Conservation (phyloP, 495 filamentous ascomycete species). For the Lepraria neglecta region DNA sequence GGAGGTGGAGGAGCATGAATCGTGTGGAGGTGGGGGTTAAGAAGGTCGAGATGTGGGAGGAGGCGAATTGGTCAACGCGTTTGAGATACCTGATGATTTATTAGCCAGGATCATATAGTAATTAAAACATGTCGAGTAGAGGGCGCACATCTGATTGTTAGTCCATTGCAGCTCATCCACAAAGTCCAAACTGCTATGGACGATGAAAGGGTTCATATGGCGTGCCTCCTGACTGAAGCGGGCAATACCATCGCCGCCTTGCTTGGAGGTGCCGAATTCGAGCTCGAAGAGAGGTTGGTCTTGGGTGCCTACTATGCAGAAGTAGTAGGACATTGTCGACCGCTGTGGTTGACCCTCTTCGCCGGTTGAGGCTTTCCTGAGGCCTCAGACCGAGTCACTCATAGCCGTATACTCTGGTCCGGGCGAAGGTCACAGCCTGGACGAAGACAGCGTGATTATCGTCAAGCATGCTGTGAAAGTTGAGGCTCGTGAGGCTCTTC, state of each 20-base stretch:
- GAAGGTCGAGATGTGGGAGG: conserved; percentile 85
- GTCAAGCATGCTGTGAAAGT: no score
- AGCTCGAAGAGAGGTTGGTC: conserved; percentile 94
- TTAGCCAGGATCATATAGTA: conserved; percentile 4
- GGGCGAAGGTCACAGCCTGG: background rate
- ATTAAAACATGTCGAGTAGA: background rate
- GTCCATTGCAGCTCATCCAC: conserved; percentile 94
- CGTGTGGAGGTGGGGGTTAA: conserved; percentile 64
- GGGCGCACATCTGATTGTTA: conserved; percentile 62
- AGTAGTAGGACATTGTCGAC: conserved; percentile 82
- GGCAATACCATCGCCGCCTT: conserved; percentile 83
- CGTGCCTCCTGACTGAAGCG: conserved; percentile 79
- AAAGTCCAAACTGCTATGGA: conserved; percentile 86
- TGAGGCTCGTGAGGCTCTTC: no score
- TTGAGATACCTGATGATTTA: conserved; percentile 75
- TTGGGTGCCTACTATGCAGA: conserved; percentile 85
- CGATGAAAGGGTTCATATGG: conserved; percentile 95
- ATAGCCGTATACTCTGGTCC: background rate
- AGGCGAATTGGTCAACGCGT: conserved; percentile 86
- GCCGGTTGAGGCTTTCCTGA: background rate
- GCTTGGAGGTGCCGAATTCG: conserved; percentile 92
- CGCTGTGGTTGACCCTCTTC: background rate
- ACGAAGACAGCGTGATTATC: background rate
- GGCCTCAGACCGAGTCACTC: background rate
- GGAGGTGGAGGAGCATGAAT: conserved; percentile 80